Conservation (phyloP, 2,329 filamentous ascomycete genomes). For the Fusarium beomiforme region DNA sequence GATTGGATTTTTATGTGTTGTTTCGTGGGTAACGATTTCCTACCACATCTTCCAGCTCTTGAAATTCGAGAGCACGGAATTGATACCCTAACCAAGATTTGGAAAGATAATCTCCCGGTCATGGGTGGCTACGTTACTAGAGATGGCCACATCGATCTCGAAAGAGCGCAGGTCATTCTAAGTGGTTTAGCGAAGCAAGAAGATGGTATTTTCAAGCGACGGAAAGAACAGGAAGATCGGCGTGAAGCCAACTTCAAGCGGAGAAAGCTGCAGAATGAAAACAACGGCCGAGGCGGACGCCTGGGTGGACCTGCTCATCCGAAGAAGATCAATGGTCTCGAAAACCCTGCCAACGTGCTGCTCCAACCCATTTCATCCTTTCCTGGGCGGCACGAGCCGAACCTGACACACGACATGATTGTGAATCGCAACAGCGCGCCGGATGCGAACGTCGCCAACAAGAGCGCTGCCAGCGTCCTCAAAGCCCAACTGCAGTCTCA, state of each 20-base stretch:
- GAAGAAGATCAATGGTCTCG: constrained; percentile 46
- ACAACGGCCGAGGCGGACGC: constrained; percentile 44
- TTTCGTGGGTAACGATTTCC: constrained; percentile 98
- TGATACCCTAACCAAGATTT: constrained; percentile 94
- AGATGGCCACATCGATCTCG: constrained; percentile 90
- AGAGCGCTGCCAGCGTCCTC: constrained; percentile 89
- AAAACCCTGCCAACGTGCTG: constrained; percentile 47
- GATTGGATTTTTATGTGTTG: constrained; percentile 99
- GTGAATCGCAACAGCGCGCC: constrained; percentile 75
- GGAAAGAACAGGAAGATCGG: constrained; percentile 86
- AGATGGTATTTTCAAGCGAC: constrained; percentile 88
- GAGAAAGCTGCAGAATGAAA: constrained; percentile 75
- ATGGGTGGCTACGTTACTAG: constrained; percentile 98
- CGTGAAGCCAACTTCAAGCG: constrained; percentile 82
- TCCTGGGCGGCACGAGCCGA: constrained; percentile 58
- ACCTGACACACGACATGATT: constrained; percentile 87
- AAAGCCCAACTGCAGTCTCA: constrained; percentile 77
- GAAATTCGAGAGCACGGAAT: constrained; percentile 98
- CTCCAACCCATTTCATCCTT: constrained; percentile 58
- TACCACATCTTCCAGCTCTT: constrained; percentile 95
- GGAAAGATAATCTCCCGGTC: constrained; percentile 87
- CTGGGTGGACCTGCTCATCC: constrained; percentile 26
- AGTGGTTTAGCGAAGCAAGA: constrained; percentile 91
- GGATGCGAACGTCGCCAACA: constrained; percentile 85
- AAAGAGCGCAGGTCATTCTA: constrained; percentile 87